Base-by-base conservation (phyloP, 1,139 yeast species). In the Suzukiozyma palmioleophila region DNA sequence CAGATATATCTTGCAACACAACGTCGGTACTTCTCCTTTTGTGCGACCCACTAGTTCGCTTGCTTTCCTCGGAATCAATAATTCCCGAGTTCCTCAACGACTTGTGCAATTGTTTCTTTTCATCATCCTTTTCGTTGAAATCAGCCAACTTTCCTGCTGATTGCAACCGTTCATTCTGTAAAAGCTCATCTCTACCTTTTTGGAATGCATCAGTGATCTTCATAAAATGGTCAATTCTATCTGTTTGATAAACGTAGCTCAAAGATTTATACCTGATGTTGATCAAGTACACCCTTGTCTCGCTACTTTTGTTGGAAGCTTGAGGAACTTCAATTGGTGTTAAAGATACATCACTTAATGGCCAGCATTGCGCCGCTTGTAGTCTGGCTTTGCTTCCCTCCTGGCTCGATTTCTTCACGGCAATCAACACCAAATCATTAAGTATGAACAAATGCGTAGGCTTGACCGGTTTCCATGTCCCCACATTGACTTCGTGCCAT, bases 401-500 rank as follows among this genome's bases (percentile, higher is more conserved):
- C 28, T 50, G 55, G 7, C 49, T 36, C 11, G 77, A 65, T 49
- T 77, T 77, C 48, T 81, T 77, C 1, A 86, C 72, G 0, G 96
- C 96, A 35, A 89, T 69, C 39, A 90, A 62, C 1, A 89, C 60
- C 50, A 84, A 73, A 58, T 90, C 97, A 56, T 85, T 89, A 46
- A 90, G 67, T 9, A 90, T 62, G 50, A 85, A 84, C 36, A 90
- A 62, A 54, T 85, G 95, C 2, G 84, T 81, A 2, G 89, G 81
- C 51, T 85, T 82, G 33, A 84, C 70, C 1, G 89, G 81, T 55
- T 87, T 85, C 80, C 90, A 82, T 14, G 96, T 89, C 0, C 95
- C 92, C 1, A 85, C 79, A 53, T 89, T 89, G 43, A 90, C 68
- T 59, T 90, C 96, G 45, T 75, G 78, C 97, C 97, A 90, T 38